Evolutionary conservation across 1,139 yeast genomes (phyloP).

Genomic region (Taiozyma onychis): DNA sequence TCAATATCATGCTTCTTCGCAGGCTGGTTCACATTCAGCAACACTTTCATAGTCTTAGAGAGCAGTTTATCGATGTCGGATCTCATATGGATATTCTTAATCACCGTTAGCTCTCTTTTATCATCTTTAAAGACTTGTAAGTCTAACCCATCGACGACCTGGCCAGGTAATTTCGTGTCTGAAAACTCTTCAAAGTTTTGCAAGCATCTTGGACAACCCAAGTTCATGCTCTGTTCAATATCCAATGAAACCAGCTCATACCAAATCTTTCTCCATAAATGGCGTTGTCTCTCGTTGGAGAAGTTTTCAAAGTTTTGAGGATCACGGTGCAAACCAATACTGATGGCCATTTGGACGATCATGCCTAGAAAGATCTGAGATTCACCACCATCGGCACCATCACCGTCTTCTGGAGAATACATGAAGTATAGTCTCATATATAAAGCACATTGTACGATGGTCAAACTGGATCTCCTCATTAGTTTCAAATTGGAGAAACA

Average conservation of each 20-base stretch:
- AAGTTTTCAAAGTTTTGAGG: slow-evolving; percentile 38
- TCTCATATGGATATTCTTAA: slow-evolving; percentile 30
- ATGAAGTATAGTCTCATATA: slow-evolving; percentile 41
- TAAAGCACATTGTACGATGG: slow-evolving; percentile 45
- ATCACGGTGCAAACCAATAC: slow-evolving; percentile 49
- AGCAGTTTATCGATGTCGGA: slow-evolving; percentile 29
- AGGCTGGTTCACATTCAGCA: slow-evolving; percentile 30
- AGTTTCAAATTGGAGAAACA: slow-evolving; percentile 32
- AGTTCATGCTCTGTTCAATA: slow-evolving; percentile 35
- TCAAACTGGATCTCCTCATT: slow-evolving; percentile 31
- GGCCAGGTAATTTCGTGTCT: slow-evolving; percentile 30
- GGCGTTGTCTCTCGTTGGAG: slow-evolving; percentile 24
- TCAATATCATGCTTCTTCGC: slow-evolving; percentile 34
- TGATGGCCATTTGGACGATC: slow-evolving; percentile 49
- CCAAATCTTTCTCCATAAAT: slow-evolving; percentile 44
- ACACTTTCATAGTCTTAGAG: slow-evolving; percentile 30
- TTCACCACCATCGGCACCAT: slow-evolving; percentile 42
- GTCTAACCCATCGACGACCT: slow-evolving; percentile 14
- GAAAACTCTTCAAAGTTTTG: slow-evolving; percentile 18
- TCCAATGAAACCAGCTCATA: slow-evolving; percentile 38
- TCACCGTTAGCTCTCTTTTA: slow-evolving; percentile 29
- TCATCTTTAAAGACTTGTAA: slow-evolving; percentile 26
- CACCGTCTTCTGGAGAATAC: slow-evolving; percentile 47
- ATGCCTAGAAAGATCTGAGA: slow-evolving; percentile 36
- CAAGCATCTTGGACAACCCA: slow-evolving; percentile 37